Conservation (phyloP, 1,284 basidiomycete species). For the Apiotrichum domesticum region DNA sequence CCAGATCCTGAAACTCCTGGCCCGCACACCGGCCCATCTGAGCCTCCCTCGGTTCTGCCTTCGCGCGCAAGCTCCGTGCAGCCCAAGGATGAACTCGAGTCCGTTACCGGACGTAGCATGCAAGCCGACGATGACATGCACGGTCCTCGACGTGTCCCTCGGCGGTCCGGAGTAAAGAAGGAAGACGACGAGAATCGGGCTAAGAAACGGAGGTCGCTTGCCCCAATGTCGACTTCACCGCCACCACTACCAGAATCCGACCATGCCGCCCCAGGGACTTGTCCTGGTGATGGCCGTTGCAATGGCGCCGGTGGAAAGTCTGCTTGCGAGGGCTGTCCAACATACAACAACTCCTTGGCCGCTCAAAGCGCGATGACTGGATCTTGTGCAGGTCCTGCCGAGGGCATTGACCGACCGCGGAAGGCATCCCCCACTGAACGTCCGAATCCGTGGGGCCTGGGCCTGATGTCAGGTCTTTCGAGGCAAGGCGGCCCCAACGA, state of each 20-base stretch:
- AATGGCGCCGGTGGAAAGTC: conserved; percentile 88
- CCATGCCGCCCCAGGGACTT: conserved; percentile 57
- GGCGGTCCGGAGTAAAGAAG: conserved; percentile 4
- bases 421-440: conserved; percentile 7
- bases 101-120: conserved; percentile 4
- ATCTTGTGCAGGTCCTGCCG: conserved; percentile 17
- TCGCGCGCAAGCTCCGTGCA: conserved; percentile 14
- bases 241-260: conserved; percentile 18
- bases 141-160: conserved; percentile 10
- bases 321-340: conserved; percentile 87
- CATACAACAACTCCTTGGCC: conserved; percentile 70
- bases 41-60: background rate
- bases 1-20: conserved; percentile 9
- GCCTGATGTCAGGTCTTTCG: conserved; percentile 3
- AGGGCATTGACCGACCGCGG: conserved; percentile 40
- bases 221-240: conserved; percentile 23
- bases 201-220: conserved; percentile 20
- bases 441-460: conserved; percentile 20
- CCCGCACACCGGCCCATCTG: background rate
- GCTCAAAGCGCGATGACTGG: background rate
- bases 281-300: conserved; percentile 90
- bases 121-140: conserved; percentile 5
- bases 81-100: conserved; percentile 18
- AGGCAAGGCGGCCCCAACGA: background rate
- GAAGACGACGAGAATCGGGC: conserved; percentile 6